A percentile compares a stretch with the other conserved stretches of the same genome.
These are phyloP conservation scores for Diaporthe vaccinii DNA, from an alignment of 2,329 filamentous ascomycete species.

Conservation along the genomic window DNA sequence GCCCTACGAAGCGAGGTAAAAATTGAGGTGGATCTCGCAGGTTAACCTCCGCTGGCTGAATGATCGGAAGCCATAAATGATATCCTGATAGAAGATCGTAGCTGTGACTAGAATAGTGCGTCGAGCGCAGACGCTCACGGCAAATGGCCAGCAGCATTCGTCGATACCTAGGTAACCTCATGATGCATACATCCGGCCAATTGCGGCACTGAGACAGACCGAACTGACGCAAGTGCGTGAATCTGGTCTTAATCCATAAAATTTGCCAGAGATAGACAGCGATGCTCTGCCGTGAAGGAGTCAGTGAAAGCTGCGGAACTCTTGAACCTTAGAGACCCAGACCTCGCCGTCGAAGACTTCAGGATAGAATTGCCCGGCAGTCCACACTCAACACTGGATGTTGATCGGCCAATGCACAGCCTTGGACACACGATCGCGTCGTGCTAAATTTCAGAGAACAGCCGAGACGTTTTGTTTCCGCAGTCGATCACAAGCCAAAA, in stretches of 20 bases:
- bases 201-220: not conserved
- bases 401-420: not conserved
- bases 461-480: not conserved
- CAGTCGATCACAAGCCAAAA: not conserved
- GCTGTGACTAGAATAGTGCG: not conserved
- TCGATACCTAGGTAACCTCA: not conserved
- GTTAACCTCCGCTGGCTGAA: not conserved
- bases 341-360: no score
- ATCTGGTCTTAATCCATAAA: not conserved
- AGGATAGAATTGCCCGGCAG: not conserved
- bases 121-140: not conserved
- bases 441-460: not conserved
- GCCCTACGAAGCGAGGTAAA: slow-evolving; percentile 3
- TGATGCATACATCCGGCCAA: not conserved
- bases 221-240: not conserved
- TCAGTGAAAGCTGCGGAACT: not conserved
- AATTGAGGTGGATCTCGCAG: not conserved
- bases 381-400: not conserved
- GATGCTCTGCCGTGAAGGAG: not conserved
- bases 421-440: no score
- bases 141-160: not conserved
- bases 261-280: not conserved
- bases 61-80: not conserved
- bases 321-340: not conserved
- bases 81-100: not conserved